phyloP scores from a whole-genome alignment of 2,329 filamentous ascomycete genomes.

The Xylaria multiplex region DNA sequence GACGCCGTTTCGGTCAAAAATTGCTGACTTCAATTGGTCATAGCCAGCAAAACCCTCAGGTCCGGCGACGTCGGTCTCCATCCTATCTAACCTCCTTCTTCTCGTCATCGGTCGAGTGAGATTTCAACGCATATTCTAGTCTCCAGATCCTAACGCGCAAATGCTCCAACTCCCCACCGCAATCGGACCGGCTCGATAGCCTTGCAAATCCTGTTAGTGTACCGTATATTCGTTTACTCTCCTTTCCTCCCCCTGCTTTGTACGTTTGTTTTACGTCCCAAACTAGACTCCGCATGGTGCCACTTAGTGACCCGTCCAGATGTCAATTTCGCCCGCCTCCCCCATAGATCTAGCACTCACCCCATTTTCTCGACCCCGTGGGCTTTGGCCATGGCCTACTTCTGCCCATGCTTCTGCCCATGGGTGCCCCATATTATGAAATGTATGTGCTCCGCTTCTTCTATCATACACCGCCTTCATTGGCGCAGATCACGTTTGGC shows the following conservation, averaged over 20 bases:
- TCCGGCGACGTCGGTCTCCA: constrained; percentile 24
- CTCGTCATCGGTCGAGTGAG: constrained; percentile 14
- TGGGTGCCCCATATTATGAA: constrained; percentile 17
- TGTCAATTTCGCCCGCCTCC: neutral
- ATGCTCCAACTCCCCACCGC: constrained; percentile 27
- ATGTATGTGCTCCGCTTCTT: constrained; percentile 19
- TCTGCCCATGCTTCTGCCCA: constrained; percentile 22
- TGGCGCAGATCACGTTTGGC: constrained; percentile 20
- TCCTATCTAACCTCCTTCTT: constrained; percentile 7
- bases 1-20: constrained; percentile 24
- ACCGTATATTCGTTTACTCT: neutral
- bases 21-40: constrained; percentile 22
- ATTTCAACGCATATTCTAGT: constrained; percentile 15
- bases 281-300: neutral
- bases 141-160: constrained; percentile 18
- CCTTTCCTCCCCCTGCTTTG: neutral
- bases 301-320: constrained; percentile 8
- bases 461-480: neutral
- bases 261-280: constrained; percentile 16
- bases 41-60: constrained; percentile 9
- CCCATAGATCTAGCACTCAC: constrained; percentile 3
- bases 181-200: constrained; percentile 35
- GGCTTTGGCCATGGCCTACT: constrained; percentile 3
- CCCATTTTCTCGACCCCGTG: constrained; percentile 27
- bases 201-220: constrained; percentile 6